Base-by-base conservation (phyloP, 2,329 filamentous ascomycete species). In the Penicillium frequentans region DNA sequence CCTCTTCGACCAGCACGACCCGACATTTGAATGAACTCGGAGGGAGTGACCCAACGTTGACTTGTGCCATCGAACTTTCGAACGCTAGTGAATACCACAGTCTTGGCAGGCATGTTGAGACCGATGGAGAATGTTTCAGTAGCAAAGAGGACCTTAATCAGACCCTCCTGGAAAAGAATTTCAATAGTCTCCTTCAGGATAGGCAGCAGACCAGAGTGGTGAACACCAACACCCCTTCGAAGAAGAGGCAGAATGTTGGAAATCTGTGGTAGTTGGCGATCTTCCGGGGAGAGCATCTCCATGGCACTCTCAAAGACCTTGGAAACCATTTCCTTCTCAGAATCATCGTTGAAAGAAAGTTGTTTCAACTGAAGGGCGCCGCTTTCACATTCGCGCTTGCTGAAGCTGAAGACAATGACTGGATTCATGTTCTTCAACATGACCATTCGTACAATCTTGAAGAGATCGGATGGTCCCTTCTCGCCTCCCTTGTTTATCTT, bases 111-210 rank as follows among this genome's bases (percentile, higher is more conserved):
- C 95, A 99, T 98, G 81, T 99, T 99, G 57, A 99, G 78, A 58
- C 95, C 95, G 63, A 99, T 99, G 4, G 95, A 98, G 77, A 99
- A 99, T 1, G 95, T 99, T 75, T 99, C 96, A 0, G 95, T 99
- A 0, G 95, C 95, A 61, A 99, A 98, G 1, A 99, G 82, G 10
- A 98, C 93, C 77, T 99, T 99, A 81, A 99, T 96, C 43, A 99
- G 79, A 50, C 93, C 93, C 77, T 99, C 95, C 71, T 99, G 95
- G 82, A 99, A 99, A 43, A 99, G 81, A 74, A 99, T 99, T 79
- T 99, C 95, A 64, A 99, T 98, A 0, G 93, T 97, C 76, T 99
- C 95, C 77, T 99, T 99, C 56, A 99, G 79, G 66, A 99, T 98
- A 0, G 95, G 95, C 50, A 99, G 81, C 45, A 99, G 82, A 58